Percentiles rank a stretch among this genome's conserved stretches.
These are phyloP conservation scores for Malassezia brasiliensis DNA, from an alignment of 1,284 basidiomycete genomes.

Conservation along the genomic window DNA sequence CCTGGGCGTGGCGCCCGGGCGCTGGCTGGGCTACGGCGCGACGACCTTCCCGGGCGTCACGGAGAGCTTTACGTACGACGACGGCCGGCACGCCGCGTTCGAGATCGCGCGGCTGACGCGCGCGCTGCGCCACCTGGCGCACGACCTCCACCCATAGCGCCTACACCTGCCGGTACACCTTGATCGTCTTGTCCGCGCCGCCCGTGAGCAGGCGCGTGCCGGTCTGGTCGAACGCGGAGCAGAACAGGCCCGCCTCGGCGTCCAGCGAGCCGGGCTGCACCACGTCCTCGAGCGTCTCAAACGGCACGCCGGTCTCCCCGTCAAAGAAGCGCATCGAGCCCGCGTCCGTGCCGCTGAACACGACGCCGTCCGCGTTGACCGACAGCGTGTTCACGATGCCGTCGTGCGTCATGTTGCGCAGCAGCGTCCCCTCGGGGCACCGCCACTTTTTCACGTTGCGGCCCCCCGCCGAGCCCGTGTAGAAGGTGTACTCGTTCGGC, in stretches of 20 bases:
- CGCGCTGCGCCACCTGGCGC: constrained; percentile 19
- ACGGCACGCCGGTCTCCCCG: constrained; percentile 83
- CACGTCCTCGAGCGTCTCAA: constrained; percentile 85
- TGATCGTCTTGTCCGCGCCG: constrained; percentile 71
- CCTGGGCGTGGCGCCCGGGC: constrained; percentile 77
- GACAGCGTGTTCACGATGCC: constrained; percentile 93
- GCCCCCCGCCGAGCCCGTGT: constrained; percentile 82
- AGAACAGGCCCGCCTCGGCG: constrained; percentile 80
- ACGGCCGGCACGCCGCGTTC: constrained; percentile 21
- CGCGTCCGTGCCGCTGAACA: constrained; percentile 67
- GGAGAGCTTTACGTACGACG: constrained; percentile 52
- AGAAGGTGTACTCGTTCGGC: constrained; percentile 80
- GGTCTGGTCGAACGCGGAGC: constrained; percentile 89
- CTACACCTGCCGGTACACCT: constrained; percentile 16
- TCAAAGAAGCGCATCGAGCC: constrained; percentile 52
- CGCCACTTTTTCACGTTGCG: constrained; percentile 99
- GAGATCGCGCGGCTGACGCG: constrained; percentile 28
- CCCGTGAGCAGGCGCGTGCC: constrained; percentile 86
- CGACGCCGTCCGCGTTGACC: constrained; percentile 87
- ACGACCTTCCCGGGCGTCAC: constrained; percentile 73
- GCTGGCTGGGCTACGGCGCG: constrained; percentile 76
- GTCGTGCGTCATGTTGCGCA: constrained; percentile 91
- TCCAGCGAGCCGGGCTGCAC: constrained; percentile 94
- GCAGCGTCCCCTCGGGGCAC: constrained; percentile 86
- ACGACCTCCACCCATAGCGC: constrained; percentile 55